Evolutionary conservation across 164 flowering plant species (phyloP).

Genomic region (Annona squamosa): DNA sequence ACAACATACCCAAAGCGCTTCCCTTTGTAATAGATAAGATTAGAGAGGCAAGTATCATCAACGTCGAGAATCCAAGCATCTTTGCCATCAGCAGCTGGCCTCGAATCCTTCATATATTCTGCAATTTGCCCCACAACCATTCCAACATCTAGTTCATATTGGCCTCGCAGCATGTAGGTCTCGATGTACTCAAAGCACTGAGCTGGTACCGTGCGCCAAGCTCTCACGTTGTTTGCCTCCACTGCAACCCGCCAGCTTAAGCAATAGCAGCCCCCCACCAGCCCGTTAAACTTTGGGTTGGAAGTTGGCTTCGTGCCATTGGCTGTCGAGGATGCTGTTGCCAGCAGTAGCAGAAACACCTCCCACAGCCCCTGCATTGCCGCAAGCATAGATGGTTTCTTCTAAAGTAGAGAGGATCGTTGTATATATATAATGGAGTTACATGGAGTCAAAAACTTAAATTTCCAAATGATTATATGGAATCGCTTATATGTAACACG

Average conservation of each 20-base stretch:
- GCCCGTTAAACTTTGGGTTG: not conserved
- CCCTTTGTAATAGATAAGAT: constrained; percentile 41
- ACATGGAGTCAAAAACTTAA: no score
- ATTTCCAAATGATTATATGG: no score
- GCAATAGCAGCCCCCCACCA: constrained; percentile 23
- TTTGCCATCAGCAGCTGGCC: constrained; percentile 34
- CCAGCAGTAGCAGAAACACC: constrained; percentile 10
- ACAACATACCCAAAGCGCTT: constrained; percentile 56
- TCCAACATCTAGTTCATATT: constrained; percentile 47
- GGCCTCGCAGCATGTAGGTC: constrained; percentile 65
- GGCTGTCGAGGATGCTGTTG: constrained; percentile 10
- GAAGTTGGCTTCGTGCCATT: not conserved
- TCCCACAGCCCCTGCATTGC: constrained; percentile 13
- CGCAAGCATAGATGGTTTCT: constrained; percentile 2
- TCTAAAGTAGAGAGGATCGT: not conserved
- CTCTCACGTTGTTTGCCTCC: constrained; percentile 59
- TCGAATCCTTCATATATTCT: constrained; percentile 26
- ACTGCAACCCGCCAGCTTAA: constrained; percentile 82
- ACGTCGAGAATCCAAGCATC: constrained; percentile 84
- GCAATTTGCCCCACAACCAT: constrained; percentile 41
- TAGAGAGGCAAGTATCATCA: constrained; percentile 87
- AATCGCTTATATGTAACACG: no score
- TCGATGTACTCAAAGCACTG: constrained; percentile 45
- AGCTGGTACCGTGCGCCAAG: constrained; percentile 67
- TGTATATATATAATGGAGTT: not conserved